Base-by-base conservation (phyloP, 352 stramenopile species). In the Pythium dissimile region DNA sequence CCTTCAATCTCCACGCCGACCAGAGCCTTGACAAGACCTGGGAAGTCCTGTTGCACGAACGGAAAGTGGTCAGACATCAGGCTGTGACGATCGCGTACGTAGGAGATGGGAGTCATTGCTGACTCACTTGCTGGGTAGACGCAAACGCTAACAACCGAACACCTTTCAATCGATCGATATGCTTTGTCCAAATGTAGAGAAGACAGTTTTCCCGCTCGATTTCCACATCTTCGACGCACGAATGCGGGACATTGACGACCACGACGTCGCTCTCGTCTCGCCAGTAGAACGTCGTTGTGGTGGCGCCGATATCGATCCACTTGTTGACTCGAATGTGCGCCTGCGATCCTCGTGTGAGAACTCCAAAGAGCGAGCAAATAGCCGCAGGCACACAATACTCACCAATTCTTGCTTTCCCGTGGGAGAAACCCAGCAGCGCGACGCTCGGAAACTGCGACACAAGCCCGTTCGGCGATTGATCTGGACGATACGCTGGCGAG, bases 191-290 rank as follows among this genome's bases (percentile, higher is more conserved):
- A 12, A 74, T 57, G 38, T 71, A 71, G 35, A 74, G 30, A 16
- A 74, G 38, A 16, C 39, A 58, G 30, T 67, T 71, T 13, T 59
- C 47, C 7, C 24, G 18, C 16, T 80, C 72, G 5, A 78, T 62
- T 23, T 82, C 73, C 2, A 80, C 28, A 18, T 55, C 64, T 44
- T 82, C 62, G 21, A 86, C 51, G 38, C 73, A 80, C 2, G 44
- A 62, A 44, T 81, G 75, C 8, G 78, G 78, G 13, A 88, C 59
- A 37, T 88, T 88, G 39, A 78, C 67, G 20, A 88, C 61, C 9
- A 70, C 73, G 0, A 73, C 76, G 28, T 82, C 63, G 27, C n/a
- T 57, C 2, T 55, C 53, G 9, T 73, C 52, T 12, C 66, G 68
- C 37, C 69, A 76, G 52, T 88, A 88, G 37, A 85, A 85, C 2